These are phyloP conservation scores for Lepidium africanum DNA, from an alignment of 345 rosid genomes.

Conservation along the genomic window DNA sequence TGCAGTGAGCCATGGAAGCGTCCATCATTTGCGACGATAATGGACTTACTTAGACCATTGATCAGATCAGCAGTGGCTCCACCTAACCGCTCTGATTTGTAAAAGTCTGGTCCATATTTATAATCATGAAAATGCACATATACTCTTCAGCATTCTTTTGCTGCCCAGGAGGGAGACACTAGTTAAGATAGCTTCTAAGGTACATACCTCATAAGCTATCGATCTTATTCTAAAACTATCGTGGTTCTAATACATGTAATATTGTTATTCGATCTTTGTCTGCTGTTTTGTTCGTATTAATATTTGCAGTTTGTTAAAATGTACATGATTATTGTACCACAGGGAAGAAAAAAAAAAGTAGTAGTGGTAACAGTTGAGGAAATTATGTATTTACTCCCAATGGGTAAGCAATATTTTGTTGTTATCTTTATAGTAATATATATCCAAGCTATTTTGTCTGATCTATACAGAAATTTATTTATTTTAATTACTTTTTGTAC, in stretches of 20 bases:
- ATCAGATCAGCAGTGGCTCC: constrained; percentile 57
- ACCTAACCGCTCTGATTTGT: constrained; percentile 48
- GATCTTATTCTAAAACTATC: not conserved
- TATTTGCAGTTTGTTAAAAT: constrained; percentile 15
- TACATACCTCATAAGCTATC: constrained; percentile 19
- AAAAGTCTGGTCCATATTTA: constrained; percentile 26
- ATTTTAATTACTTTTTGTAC: not conserved
- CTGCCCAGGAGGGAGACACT: constrained; percentile 34
- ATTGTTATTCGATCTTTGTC: not conserved
- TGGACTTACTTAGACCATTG: constrained; percentile 76
- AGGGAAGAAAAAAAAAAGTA: constrained; percentile 2
- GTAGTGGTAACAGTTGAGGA: constrained; percentile 15
- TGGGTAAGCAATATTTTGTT: constrained; percentile 20
- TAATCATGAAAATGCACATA: constrained; percentile 49
- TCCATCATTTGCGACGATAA: constrained; percentile 77
- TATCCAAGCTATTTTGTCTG: not conserved
- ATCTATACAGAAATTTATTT: not conserved
- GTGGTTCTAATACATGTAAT: not conserved
- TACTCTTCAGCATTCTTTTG: constrained; percentile 49
- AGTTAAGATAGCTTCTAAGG: constrained; percentile 41
- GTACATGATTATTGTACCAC: constrained; percentile 23
- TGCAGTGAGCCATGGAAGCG: constrained; percentile 95
- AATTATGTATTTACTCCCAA: not conserved
- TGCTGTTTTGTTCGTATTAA: not conserved
- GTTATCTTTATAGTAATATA: not conserved